Percentiles rank a stretch among this genome's conserved stretches.
Evolutionary conservation across 352 stramenopile genomes (phyloP).

Genomic region (Thraustotheca clavata): DNA sequence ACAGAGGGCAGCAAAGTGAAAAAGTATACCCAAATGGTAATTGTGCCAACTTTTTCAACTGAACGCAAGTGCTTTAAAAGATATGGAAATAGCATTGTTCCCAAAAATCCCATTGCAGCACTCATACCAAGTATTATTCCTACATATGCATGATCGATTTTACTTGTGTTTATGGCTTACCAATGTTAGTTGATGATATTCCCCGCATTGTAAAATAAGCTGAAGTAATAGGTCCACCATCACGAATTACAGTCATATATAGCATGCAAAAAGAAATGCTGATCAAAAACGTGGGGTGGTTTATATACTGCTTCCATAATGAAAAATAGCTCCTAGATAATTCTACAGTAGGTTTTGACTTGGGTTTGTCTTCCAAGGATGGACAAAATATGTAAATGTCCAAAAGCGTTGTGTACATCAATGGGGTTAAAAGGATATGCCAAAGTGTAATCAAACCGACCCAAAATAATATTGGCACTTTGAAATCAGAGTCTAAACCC

Average conservation of each 20-base stretch:
- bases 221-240: conserved; percentile 34
- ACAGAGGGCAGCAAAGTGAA: conserved; percentile 31
- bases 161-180: conserved; percentile 22
- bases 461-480: neutral
- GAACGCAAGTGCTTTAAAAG: conserved; percentile 27
- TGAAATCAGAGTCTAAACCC: conserved; percentile 45
- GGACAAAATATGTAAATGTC: conserved; percentile 56
- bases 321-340: conserved; percentile 23
- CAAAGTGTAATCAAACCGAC: conserved; percentile 39
- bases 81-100: conserved; percentile 38
- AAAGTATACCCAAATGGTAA: conserved; percentile 48
- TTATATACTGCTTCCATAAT: conserved; percentile 34
- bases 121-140: conserved; percentile 24
- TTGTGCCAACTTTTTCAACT: conserved; percentile 36
- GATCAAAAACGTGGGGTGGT: conserved; percentile 45
- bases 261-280: conserved; percentile 45
- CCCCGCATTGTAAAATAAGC: conserved; percentile 52
- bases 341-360: conserved; percentile 13
- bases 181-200: conserved; percentile 34
- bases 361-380: conserved; percentile 33
- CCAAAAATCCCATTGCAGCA: conserved; percentile 36
- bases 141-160: neutral
- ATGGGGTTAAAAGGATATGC: conserved; percentile 63
- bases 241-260: conserved; percentile 47
- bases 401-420: conserved; percentile 59